These are phyloP conservation scores for Trichoderma reesei DNA, from an alignment of 495 filamentous ascomycete genomes.

Conservation along the genomic window DNA sequence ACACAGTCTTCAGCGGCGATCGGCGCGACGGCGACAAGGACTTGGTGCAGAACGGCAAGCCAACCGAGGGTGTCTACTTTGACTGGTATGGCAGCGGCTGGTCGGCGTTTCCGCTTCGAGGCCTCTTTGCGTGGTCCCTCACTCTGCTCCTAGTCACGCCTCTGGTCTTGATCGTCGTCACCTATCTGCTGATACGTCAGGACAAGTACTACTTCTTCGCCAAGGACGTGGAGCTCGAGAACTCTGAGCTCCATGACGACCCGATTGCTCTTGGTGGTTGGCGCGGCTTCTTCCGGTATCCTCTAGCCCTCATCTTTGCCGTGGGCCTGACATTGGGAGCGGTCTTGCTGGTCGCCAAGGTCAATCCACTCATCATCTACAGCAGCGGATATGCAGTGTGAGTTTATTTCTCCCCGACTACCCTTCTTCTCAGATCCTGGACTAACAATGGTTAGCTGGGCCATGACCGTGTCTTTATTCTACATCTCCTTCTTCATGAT, in stretches of 20 bases:
- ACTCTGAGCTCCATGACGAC: constrained; percentile 50
- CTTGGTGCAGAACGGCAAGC: constrained; percentile 56
- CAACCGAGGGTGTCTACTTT: constrained; percentile 79
- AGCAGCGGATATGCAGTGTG: constrained; percentile 74
- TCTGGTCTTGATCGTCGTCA: constrained; percentile 55
- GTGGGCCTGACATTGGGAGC: constrained; percentile 60
- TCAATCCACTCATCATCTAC: constrained; percentile 83
- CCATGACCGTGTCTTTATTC: constrained; percentile 78
- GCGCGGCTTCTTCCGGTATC: constrained; percentile 76
- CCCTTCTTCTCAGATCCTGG: too few relatives aligned
- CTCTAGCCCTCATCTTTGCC: constrained; percentile 61
- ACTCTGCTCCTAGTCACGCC: constrained; percentile 71
- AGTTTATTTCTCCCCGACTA: too few relatives aligned
- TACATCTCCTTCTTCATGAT: constrained; percentile 75
- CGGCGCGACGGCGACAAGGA: constrained; percentile 42
- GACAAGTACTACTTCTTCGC: constrained; percentile 79
- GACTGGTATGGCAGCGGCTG: constrained; percentile 80
- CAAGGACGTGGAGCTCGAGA: constrained; percentile 40
- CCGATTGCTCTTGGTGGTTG: constrained; percentile 60
- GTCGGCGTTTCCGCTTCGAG: constrained; percentile 66
- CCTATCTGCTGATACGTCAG: constrained; percentile 52
- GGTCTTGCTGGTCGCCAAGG: constrained; percentile 65
- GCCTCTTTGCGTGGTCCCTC: constrained; percentile 79
- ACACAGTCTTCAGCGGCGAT: constrained; percentile 52
- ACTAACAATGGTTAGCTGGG: constrained; percentile 43